Base-by-base conservation (phyloP, 495 filamentous ascomycete species). In the Echria macrotheca region DNA sequence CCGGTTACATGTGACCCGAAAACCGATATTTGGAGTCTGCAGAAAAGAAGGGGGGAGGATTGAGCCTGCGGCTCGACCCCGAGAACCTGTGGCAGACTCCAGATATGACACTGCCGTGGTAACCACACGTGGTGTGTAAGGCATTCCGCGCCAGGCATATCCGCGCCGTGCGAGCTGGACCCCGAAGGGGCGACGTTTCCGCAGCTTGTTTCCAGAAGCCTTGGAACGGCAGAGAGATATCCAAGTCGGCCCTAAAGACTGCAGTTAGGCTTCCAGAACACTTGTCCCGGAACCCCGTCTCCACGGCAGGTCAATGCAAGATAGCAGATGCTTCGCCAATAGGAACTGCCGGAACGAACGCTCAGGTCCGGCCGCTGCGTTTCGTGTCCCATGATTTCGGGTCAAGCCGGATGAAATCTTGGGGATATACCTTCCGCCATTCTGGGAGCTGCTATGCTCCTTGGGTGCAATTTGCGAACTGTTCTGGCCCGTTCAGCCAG, bases 401-500 rank as follows among this genome's bases (percentile, higher is more conserved):
- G 35, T 22, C 35, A 48, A 12, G 33, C 25, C 46, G 23, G 46
- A 28, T 38, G 46, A 44, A 44, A n/a, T n/a, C n/a, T n/a, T 44
- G 15, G 14, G 26, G 12, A 15, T 14, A 3, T 15, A 10, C 11
- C 21, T 4, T 41, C 38, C 38, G 8, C 38, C 5, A 41, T 5
- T 10, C 4, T 41, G 4, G 9, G 14, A 41, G 4, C 33, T n/a
- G 19, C 22, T 41, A 12, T 32, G 11, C 42, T 32, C 12, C 32
- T 28, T 8, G 15, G 42, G 42, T 44, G 15, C 19, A 44, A 44
- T 44, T 29, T 44, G 23, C 24, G 14, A 19, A 15, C 25, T 41
- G 42, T 7, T 31, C 42, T 44, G 42, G 42, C 6, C 42, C 24
- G 24, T 26, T 25, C 19, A 23, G 23, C 39, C 15, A 42, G 12